Evolutionary conservation across 148 eudicot species (phyloP), one percentile per base, ranked within the genome.

Genomic region (Dysphania ambrosioides): DNA sequence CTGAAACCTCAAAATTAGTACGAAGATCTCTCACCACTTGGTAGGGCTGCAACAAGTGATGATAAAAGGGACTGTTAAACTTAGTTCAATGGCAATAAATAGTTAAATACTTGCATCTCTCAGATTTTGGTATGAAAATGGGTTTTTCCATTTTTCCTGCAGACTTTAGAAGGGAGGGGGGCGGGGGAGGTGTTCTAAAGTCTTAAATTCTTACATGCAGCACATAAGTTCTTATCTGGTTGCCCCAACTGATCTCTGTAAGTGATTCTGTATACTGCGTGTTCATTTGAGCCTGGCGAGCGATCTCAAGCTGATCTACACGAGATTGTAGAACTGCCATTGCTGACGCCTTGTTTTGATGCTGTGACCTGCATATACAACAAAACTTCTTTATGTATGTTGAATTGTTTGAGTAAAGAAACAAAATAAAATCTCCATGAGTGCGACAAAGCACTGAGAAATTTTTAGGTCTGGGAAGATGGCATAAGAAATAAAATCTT

Each of bases 11-110:
- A 66, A 86, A 88, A 71, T 88, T 90, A 8, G 99, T 96, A 66
- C 99, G 83, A 49, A 86, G 91, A 85, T 95, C 99, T 84, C 92
- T 95, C 78, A 95, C 99, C 97, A 95, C 88, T 56, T 91, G 90
- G 74, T 95, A 95, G 44, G 99, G 99, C 99, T 95, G 94, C 82
- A 80, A 70, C 26, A 75, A 76, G 23, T 23, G 35, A 72, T 30
- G 24, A 13, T 59, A 40, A 75, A 47, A 63, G 44, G 12, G 31
- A 51, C 71, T n/a, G 21, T 62, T 64, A 55, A 77, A 30, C n/a
- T 35, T 30, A 24, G 24, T 30, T 36, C 30, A 58, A 27, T 40
- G 15, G 15, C 35, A 2, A 47, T 13, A n/a, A n/a, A n/a, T n/a
- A n/a, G n/a, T n/a, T n/a, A n/a, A n/a, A n/a, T 42, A 11, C 12